Evolutionary conservation across 192 early-diverging fungal species (phyloP), one percentile per base, ranked within the genome.

Genomic region (Umbelopsis ramanniana): DNA sequence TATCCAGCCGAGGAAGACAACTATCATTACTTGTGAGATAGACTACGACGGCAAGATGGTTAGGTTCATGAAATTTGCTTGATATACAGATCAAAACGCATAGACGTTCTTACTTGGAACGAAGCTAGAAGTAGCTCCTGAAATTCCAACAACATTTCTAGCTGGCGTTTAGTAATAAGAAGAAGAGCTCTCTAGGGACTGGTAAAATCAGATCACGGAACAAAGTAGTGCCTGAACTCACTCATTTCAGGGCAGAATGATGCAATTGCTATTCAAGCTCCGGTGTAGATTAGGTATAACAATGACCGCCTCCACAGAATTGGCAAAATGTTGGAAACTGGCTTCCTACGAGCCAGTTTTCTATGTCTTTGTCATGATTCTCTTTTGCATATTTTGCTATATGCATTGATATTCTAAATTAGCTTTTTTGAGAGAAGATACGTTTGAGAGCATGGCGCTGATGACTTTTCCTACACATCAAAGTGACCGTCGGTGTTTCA

Each of bases 171-270:
- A 50, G n/a, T 50, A 50, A n/a, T 50, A 21, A 5, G 48, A 50
- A 50, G 48, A 50, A 50, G 48, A 50, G 48, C 40, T 43, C 6
- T 43, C 40, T 7, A 43, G 9, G 7, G 7, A 50, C 48, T 50
- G 48, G 15, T 50, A 10, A 50, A n/a, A 1, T 50, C 48, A 21
- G 48, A 21, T 21, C n/a, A 21, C 48, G 5, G 15, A 6, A 50
- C 15, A 50, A 15, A 17, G 17, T 50, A 11, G 6, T 50, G 9
- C 48, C 48, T 50, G 48, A 50, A 1, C 48, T 15, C 48, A 50
- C n/a, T 21, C 48, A 50, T 50, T 43, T 50, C 48, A n/a, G 48
- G 19, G 15, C 48, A 50, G n/a, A 50, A 50, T 50, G 48, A 50
- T 50, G 48, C 48, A 50, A 50, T 50, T 15, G 7, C 19, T 1